These are phyloP conservation scores for Solanum medicagineum DNA, from an alignment of 257 asterid species.

Conservation along the genomic window DNA sequence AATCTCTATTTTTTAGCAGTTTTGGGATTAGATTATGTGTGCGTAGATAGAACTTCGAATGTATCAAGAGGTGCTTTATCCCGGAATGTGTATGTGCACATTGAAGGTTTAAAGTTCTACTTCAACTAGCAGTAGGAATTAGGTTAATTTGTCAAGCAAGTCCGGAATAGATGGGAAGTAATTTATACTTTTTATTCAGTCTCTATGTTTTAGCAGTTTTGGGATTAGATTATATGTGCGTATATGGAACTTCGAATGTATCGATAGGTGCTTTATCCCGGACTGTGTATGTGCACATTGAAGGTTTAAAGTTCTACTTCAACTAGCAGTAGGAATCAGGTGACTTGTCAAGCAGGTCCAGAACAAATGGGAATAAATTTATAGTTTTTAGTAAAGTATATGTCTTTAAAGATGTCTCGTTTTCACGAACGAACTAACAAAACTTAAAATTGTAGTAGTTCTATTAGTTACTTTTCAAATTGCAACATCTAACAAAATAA, in stretches of 20 bases:
- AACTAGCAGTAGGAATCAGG: too few species aligned
- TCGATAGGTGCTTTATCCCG: background rate
- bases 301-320: background rate
- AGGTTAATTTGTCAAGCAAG: too few species aligned
- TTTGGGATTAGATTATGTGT: too few species aligned
- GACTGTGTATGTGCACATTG: background rate
- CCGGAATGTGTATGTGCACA: background rate
- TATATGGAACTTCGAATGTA: background rate
- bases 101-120: background rate
- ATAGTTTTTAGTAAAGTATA: background rate
- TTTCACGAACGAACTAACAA: background rate
- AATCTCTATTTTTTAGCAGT: too few species aligned
- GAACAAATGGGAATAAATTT: too few species aligned
- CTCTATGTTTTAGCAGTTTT: too few species aligned
- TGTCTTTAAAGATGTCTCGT: background rate
- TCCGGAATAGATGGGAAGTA: too few species aligned
- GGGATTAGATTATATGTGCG: too few species aligned
- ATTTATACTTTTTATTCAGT: too few species aligned
- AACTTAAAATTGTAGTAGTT: background rate
- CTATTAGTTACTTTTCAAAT: background rate
- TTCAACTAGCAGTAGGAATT: too few species aligned
- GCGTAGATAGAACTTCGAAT: background rate
- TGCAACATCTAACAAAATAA: background rate
- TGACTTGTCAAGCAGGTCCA: too few species aligned
- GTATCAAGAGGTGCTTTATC: background rate